Percentiles rank a stretch among this genome's conserved stretches.
These are phyloP conservation scores for Sporisorium iseilematis-ciliati DNA, from an alignment of 1,284 basidiomycete species.

Conservation along the genomic window DNA sequence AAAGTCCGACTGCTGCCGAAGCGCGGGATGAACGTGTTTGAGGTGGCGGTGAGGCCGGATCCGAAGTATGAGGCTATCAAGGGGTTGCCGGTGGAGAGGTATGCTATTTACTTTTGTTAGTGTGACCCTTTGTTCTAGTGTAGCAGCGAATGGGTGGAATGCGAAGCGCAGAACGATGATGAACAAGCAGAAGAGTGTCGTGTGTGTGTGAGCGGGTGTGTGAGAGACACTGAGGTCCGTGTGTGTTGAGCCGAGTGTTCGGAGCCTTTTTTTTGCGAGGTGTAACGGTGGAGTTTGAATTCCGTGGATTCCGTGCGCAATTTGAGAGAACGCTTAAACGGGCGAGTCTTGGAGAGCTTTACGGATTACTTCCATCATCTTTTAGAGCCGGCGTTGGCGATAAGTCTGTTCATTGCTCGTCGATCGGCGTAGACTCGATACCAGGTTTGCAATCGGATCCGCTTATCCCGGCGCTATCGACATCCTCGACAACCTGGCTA, in stretches of 20 bases:
- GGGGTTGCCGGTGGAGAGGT: conserved; percentile 28
- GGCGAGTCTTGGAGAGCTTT: no score
- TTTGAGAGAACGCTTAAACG: not conserved
- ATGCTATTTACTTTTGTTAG: conserved; percentile 45
- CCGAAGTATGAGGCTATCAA: conserved; percentile 5
- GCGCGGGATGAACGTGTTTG: conserved; percentile 46
- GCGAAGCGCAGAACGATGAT: not conserved
- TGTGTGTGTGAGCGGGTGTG: not conserved
- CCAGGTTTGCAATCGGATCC: no score
- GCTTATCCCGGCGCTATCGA: not conserved
- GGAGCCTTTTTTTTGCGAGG: conserved; percentile 6
- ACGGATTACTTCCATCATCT: no score
- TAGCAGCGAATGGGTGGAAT: no score
- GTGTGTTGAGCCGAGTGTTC: not conserved
- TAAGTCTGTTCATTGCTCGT: no score
- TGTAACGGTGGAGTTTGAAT: not conserved
- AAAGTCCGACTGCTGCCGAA: conserved; percentile 33
- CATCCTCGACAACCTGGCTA: not conserved
- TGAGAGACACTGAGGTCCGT: not conserved
- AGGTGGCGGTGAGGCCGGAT: conserved; percentile 30
- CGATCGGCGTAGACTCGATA: no score
- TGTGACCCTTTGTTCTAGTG: no score
- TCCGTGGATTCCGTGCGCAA: no score
- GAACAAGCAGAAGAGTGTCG: no score
- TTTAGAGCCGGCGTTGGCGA: no score